These are phyloP conservation scores for Pleurotus citrinopileatus DNA, from an alignment of 768 basidiomycete species.

Conservation along the genomic window DNA sequence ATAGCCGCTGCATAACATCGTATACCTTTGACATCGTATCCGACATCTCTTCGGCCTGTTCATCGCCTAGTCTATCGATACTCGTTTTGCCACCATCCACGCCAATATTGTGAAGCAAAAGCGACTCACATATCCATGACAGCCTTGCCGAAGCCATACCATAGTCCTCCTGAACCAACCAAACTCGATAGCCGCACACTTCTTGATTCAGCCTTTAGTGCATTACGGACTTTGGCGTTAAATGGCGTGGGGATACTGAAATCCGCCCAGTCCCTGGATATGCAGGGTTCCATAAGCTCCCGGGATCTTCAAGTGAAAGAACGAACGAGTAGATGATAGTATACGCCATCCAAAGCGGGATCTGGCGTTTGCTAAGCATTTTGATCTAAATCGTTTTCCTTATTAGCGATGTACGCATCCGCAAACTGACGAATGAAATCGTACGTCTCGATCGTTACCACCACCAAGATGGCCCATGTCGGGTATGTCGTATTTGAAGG, in stretches of 20 bases:
- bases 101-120: background rate
- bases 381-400: constrained; percentile 75
- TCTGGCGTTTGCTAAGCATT: constrained; percentile 68
- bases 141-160: constrained; percentile 91
- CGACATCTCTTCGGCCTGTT: constrained; percentile 69
- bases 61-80: constrained; percentile 64
- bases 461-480: constrained; percentile 90
- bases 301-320: background rate
- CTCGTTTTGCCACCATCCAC: constrained; percentile 6
- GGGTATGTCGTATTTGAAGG: constrained; percentile 81
- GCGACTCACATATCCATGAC: constrained; percentile 72
- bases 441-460: constrained; percentile 78
- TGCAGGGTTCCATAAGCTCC: constrained; percentile 5
- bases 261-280: constrained; percentile 78
- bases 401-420: no score
- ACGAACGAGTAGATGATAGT: constrained; percentile 78
- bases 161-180: constrained; percentile 83
- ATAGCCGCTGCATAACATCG: background rate
- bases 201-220: constrained; percentile 83
- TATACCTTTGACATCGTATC: constrained; percentile 65
- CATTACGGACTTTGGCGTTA: constrained; percentile 73
- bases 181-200: constrained; percentile 81
- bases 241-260: constrained; percentile 83
- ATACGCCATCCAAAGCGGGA: constrained; percentile 92
- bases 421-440: constrained; percentile 21